Percentiles rank a stretch among this genome's conserved stretches.
These are phyloP conservation scores for Miscanthus lutarioriparius DNA, from an alignment of 176 grass and related monocot genomes.

Conservation along the genomic window DNA sequence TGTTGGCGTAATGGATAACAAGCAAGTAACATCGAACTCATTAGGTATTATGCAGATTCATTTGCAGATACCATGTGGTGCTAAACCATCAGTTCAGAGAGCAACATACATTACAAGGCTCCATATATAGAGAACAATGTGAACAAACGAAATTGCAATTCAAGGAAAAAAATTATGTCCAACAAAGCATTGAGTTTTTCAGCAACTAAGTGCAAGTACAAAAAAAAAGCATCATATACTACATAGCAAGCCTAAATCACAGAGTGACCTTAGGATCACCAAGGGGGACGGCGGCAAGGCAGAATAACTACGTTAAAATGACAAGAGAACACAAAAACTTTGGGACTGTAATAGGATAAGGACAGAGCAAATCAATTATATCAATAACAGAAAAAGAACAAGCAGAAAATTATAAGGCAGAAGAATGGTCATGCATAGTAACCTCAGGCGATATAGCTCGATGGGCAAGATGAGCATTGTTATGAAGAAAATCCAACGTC, in stretches of 20 bases:
- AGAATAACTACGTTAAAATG: background rate
- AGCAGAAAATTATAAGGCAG: conserved; percentile 27
- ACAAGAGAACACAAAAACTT: background rate
- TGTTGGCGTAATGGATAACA: background rate
- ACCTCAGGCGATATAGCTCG: conserved; percentile 98
- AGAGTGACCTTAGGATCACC: conserved; percentile 1
- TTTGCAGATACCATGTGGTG: conserved; percentile 12
- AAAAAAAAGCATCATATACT: background rate
- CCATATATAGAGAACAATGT: conserved; percentile 6
- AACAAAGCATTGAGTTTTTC: background rate
- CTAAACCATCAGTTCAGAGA: background rate
- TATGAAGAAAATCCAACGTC: conserved; percentile 98
- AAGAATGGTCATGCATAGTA: conserved; percentile 20
- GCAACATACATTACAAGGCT: background rate
- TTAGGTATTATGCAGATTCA: background rate
- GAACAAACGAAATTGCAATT: background rate
- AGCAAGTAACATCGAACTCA: conserved; percentile 12
- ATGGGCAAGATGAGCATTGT: conserved; percentile 92
- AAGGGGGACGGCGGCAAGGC: background rate
- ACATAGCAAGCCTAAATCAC: background rate
- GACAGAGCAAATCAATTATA: background rate
- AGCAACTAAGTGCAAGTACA: conserved; percentile 1
- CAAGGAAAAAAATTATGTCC: background rate
- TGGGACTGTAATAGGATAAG: background rate
- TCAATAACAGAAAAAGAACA: conserved; percentile 29